Base-by-base conservation (phyloP, 2,329 filamentous ascomycete genomes). In the Phoma sp. region DNA sequence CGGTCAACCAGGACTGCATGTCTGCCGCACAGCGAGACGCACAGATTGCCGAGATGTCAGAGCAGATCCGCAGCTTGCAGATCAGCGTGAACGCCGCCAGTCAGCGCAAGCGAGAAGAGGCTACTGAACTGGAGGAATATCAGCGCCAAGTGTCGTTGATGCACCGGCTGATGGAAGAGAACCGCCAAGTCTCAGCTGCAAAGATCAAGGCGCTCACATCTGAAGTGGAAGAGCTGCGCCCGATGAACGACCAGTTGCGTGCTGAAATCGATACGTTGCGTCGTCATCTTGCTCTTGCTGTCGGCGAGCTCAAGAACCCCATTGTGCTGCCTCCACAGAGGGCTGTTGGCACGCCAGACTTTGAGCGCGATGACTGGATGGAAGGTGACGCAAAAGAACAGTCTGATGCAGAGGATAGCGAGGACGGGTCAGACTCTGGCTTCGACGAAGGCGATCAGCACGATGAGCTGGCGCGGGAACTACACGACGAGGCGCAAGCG, bases 141-240 rank as follows among this genome's bases (percentile, higher is more conserved):
- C 95, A 99, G 78, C 87, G 87, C 61, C 90, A 93, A 67, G 95
- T 99, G 14, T 83, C 86, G 42, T 86, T 89, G 52, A 92, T 99
- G 89, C 92, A 98, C 75, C 87, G 93, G 55, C 85, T 96, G 75
- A 97, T 97, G 93, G 93, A 98, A 74, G 95, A 99, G 78, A 89
- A 88, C 59, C 86, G 89, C 56, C 89, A 96, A 74, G 90, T 98
- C 11, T 88, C 90, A 27, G 93, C 98, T 71, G 91, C 89, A 79
- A 97, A 96, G 82, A 96, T 99, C 71, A 88, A 91, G 63, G 91
- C 89, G 60, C 78, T 99, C 48, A 89, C 74, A 0, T 65, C 65
- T 23, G 80, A 82, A 61, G 74, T 80, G 9, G 80, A 82, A 37
- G 78, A 80, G 55, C 65, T 82, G 14, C 68, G 78, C 8, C 79